Percentiles rank a stretch among this genome's conserved stretches.
These are phyloP conservation scores for Pisolithus orientalis DNA, from an alignment of 768 basidiomycete species.

Conservation along the genomic window DNA sequence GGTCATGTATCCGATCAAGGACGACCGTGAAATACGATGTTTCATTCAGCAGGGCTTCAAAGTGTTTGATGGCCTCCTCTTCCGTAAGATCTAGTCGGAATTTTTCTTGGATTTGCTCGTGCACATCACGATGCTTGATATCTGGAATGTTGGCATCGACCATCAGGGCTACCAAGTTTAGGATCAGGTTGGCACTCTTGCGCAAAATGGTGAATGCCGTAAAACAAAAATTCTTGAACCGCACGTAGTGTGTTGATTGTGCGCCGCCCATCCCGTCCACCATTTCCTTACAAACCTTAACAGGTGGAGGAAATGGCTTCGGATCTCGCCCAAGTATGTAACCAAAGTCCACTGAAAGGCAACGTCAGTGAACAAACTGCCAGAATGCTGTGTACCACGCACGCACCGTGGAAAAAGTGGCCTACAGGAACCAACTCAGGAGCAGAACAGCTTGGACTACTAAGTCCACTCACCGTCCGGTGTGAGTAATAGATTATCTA, in stretches of 20 bases:
- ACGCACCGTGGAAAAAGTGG: slow-evolving; percentile 96
- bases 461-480: slow-evolving; percentile 64
- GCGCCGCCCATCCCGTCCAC: slow-evolving; percentile 99
- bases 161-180: slow-evolving; percentile 96
- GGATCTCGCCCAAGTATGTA: slow-evolving; percentile 98
- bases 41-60: slow-evolving; percentile 89
- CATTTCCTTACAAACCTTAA: slow-evolving; percentile 99
- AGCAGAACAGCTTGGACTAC: neutral
- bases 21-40: slow-evolving; percentile 92
- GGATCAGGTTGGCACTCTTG: slow-evolving; percentile 94
- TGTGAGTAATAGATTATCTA: slow-evolving; percentile 89
- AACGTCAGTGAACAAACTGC: slow-evolving; percentile 7
- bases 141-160: slow-evolving; percentile 97
- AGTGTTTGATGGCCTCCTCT: slow-evolving; percentile 96
- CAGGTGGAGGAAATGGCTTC: slow-evolving; percentile 94
- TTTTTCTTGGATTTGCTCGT: slow-evolving; percentile 92
- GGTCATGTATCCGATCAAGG: slow-evolving; percentile 87
- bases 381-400: slow-evolving; percentile 11
- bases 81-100: slow-evolving; percentile 92
- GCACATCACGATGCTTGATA: slow-evolving; percentile 86
- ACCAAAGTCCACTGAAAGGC: slow-evolving; percentile 82
- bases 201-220: slow-evolving; percentile 96
- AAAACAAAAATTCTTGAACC: slow-evolving; percentile 95
- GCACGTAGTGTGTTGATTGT: slow-evolving; percentile 88
- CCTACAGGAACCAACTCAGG: slow-evolving; percentile 33